phyloP scores from a whole-genome alignment of 352 stramenopile species.

The Phytophthora pinifolia region DNA sequence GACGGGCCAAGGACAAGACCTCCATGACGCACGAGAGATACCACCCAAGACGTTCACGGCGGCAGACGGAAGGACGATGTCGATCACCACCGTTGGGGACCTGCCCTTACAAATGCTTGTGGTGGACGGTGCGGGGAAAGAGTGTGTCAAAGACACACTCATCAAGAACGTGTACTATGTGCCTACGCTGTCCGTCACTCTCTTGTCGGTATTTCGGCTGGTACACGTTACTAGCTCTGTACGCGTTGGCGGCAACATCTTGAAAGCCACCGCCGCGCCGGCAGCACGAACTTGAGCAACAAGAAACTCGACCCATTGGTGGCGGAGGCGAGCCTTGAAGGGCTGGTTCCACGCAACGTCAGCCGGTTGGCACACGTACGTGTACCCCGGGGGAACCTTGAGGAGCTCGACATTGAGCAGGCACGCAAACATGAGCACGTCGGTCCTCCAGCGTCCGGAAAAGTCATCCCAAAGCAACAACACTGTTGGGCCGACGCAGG shows the following conservation, averaged over 20 bases:
- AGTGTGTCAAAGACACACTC: too few relatives aligned
- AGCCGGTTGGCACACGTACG: neutral
- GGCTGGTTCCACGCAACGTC: conserved; percentile 5
- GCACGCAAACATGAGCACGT: conserved; percentile 5
- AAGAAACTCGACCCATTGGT: neutral
- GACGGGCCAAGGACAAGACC: too few relatives aligned
- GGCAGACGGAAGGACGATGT: too few relatives aligned
- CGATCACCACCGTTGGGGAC: too few relatives aligned
- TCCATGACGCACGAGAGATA: too few relatives aligned
- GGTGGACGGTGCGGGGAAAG: too few relatives aligned
- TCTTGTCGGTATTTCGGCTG: too few relatives aligned
- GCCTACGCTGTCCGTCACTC: too few relatives aligned
- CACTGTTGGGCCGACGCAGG: neutral
- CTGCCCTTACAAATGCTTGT: too few relatives aligned
- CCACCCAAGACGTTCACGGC: too few relatives aligned
- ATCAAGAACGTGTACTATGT: too few relatives aligned
- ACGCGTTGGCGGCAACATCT: neutral
- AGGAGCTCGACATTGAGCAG: conserved; percentile 6
- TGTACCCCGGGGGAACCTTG: conserved; percentile 6
- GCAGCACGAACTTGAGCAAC: neutral
- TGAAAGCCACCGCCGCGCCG: conserved; percentile 1
- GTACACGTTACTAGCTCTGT: neutral
- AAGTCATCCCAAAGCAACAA: conserved; percentile 11
- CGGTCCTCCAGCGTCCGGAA: conserved; percentile 4
- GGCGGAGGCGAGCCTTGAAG: conserved; percentile 1